Base-by-base conservation (phyloP, 495 filamentous ascomycete species). In the Xeromyces bisporus region DNA sequence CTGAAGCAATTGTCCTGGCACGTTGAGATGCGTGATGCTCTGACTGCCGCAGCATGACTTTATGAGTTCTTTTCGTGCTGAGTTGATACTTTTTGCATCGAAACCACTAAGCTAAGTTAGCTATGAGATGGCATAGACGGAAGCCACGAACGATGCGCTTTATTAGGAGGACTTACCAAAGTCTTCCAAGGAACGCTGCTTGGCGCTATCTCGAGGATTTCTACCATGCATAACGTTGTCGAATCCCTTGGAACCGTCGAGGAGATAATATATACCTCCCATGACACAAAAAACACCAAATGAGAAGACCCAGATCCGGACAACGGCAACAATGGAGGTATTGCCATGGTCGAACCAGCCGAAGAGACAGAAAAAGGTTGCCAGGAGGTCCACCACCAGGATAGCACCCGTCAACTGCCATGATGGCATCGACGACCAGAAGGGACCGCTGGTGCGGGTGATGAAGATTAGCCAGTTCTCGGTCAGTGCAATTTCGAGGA, bases 401-500 rank as follows among this genome's bases (percentile, higher is more conserved):
- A 92, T 77, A 25, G 85, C 84, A 26, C 65, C 69, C 31, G 65
- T 43, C 29, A 93, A 65, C 51, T 86, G 77, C 72, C 78, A 79
- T 29, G 84, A 91, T 10, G 85, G 85, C 26, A 75, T 62, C 15
- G 74, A 80, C 2, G 74, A 77, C 80, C 80, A 87, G 67, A 87
- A 83, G 15, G 80, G 75, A 37, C 79, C 77, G 46, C 79, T 80
- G 55, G 80, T 77, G 63, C 85, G 78, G 37, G 85, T 93, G 54
- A 92, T 85, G 64, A 93, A 87, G 59, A 93, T 93, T 27, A 92
- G 70, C 84, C 85, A 93, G 58, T 89, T 93, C 64, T 93, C 80
- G 32, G 85, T 80, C 35, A 93, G 69, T 8, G 80, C 77, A 53
- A 93, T 83, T 53, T 93, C 68, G 29, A 93, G 73, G 66, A 93